Conservation (phyloP, 768 basidiomycete genomes). For the Collybiopsis confluens region DNA sequence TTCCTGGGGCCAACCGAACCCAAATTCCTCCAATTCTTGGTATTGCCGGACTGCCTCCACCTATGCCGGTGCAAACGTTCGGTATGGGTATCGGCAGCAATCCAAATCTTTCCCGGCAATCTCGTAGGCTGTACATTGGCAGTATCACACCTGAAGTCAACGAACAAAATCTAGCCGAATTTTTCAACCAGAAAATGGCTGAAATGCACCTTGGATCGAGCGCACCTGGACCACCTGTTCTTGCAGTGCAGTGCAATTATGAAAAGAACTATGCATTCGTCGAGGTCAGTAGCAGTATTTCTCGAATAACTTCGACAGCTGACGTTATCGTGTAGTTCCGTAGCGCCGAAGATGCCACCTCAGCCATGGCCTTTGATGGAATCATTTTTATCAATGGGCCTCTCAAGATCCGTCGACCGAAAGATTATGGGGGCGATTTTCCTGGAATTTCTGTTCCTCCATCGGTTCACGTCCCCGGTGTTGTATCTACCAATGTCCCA, state of each 20-base stretch:
- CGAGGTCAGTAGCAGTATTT: constrained; percentile 61
- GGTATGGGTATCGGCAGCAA: constrained; percentile 85
- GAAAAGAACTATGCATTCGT: constrained; percentile 99
- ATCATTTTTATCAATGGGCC: constrained; percentile 93
- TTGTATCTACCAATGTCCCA: constrained; percentile 94
- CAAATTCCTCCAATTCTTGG: constrained; percentile 81
- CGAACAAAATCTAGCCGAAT: constrained; percentile 86
- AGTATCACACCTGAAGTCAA: constrained; percentile 94
- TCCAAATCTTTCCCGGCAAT: constrained; percentile 89
- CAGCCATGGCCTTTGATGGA: constrained; percentile 96
- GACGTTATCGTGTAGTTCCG: constrained; percentile 68
- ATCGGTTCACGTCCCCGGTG: constrained; percentile 84
- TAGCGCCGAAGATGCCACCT: constrained; percentile 92
- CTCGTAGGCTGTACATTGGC: constrained; percentile 93
- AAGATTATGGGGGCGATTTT: constrained; percentile 90
- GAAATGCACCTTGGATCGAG: constrained; percentile 88
- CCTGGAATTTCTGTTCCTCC: constrained; percentile 30
- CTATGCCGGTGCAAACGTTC: constrained; percentile 79
- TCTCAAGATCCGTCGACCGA: constrained; percentile 96
- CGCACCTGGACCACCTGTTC: constrained; percentile 82
- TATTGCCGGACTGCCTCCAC: constrained; percentile 77
- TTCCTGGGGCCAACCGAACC: constrained; percentile 90
- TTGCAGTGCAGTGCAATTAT: constrained; percentile 93
- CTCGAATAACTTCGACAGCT: not conserved
- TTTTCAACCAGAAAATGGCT: constrained; percentile 95